phyloP scores from a whole-genome alignment of 768 basidiomycete species.

The Pleurotus citrinopileatus region DNA sequence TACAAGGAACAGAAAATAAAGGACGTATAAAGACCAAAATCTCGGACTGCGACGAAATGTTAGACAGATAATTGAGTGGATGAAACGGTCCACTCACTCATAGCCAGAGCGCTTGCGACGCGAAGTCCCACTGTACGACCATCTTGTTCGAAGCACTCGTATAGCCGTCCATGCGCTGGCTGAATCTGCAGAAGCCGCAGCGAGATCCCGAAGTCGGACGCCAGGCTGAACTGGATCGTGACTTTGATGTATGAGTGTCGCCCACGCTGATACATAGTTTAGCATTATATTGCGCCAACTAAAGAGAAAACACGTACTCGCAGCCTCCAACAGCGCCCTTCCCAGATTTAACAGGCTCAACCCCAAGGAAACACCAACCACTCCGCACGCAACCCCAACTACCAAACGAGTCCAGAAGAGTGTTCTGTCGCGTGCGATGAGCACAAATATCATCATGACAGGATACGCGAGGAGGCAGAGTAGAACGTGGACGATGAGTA shows the following conservation, averaged over 20 bases:
- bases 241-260: conserved; percentile 41
- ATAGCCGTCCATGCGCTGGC: conserved; percentile 27
- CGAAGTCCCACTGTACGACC: conserved; percentile 29
- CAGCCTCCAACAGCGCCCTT: conserved; percentile 31
- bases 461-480: conserved; percentile 33
- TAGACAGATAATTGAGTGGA: not conserved
- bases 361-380: conserved; percentile 29
- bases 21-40: conserved; percentile 34
- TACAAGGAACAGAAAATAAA: conserved; percentile 34
- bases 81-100: conserved; percentile 29
- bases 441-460: conserved; percentile 25
- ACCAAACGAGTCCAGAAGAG: conserved; percentile 41
- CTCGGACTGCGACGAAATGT: conserved; percentile 23
- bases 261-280: conserved; percentile 31
- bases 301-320: conserved; percentile 25
- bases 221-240: conserved; percentile 26
- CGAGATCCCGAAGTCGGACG: conserved; percentile 33
- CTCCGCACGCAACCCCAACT: conserved; percentile 30
- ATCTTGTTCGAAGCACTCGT: conserved; percentile 32
- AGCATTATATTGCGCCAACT: not conserved
- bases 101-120: conserved; percentile 27
- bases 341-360: conserved; percentile 27
- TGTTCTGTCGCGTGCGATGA: conserved; percentile 24
- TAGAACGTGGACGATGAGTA: conserved; percentile 25
- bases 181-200: conserved; percentile 26